Evolutionary conservation across 345 rosid genomes (phyloP).

Genomic region (Heritiera fomes): DNA sequence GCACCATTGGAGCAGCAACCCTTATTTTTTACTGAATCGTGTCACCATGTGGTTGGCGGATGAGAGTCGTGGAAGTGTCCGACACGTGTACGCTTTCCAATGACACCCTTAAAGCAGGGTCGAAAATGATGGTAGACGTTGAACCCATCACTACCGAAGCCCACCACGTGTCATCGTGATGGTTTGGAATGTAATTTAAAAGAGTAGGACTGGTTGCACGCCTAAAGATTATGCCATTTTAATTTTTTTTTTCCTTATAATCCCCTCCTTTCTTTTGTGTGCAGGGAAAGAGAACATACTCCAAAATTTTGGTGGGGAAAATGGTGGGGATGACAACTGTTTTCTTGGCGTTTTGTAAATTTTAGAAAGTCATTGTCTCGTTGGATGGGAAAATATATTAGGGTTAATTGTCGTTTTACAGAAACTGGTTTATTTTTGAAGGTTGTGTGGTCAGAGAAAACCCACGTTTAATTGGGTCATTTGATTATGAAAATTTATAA

Average conservation of each 20-base stretch:
- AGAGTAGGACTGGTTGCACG: not conserved
- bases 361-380: not conserved
- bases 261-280: not conserved
- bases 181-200: not conserved
- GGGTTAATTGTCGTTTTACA: not conserved
- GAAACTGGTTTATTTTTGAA: not conserved
- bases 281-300: not conserved
- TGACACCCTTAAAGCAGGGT: slow-evolving; percentile 8
- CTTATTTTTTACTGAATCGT: not conserved
- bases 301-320: not conserved
- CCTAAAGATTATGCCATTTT: not conserved
- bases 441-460: not conserved
- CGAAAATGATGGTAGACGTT: not conserved
- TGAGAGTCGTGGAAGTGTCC: not conserved
- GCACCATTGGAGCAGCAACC: too few species aligned
- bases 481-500: not conserved
- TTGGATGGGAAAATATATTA: not conserved
- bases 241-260: too few species aligned
- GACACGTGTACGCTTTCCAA: slow-evolving; percentile 37
- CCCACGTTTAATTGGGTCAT: not conserved
- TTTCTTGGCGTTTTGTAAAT: not conserved
- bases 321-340: not conserved
- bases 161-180: slow-evolving; percentile 26
- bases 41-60: slow-evolving; percentile 26
- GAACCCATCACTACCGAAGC: slow-evolving; percentile 18